Evolutionary conservation across 2,329 filamentous ascomycete species (phyloP), one percentile per base, ranked within the genome.

Genomic region (Colletotrichum sp.): DNA sequence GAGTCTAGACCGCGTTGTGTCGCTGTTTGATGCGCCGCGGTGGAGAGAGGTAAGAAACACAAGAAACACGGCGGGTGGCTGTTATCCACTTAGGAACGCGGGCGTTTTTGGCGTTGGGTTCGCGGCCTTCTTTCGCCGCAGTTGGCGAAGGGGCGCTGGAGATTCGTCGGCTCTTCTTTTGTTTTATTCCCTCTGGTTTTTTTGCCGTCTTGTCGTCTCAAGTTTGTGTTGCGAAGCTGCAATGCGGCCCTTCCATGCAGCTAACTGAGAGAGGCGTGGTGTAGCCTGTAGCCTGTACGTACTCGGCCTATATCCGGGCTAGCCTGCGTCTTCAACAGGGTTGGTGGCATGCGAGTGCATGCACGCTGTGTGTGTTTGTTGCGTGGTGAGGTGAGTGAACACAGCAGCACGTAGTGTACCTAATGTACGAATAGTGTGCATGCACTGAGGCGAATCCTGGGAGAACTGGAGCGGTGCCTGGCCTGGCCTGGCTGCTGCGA

Each of bases 191-290:
- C 18, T n/a, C 43, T 21, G n/a, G 10, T 12, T 21, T 21, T 21
- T 67, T 52, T 18, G 18, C 24, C 38, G 36, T 52, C 67, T 71
- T 26, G 72, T 75, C 72, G 72, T 75, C 72, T 72, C 68, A 75
- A 72, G 61, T 68, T 52, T 58, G 66, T 24, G 66, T 60, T 63
- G 36, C 68, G 72, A 64, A 69, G 71, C 38, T 55, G 65, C 71
- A 69, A 73, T 63, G 67, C 72, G 72, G 67, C 67, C 48, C 60
- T 71, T 74, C 65, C 60, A 72, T 72, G 72, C 72, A 72, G 72
- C 72, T 55, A 72, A 67, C 55, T 38, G 34, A 67, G 52, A 67
- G 61, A 38, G 28, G 43, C 18, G 63, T 28, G 34, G 24, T 32
- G 43, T 67, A n/a, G 38, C 38, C 43, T 52, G 43, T 21, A 21